These are phyloP conservation scores for Candida pini DNA, from an alignment of 805 yeast species.

Conservation along the genomic window DNA sequence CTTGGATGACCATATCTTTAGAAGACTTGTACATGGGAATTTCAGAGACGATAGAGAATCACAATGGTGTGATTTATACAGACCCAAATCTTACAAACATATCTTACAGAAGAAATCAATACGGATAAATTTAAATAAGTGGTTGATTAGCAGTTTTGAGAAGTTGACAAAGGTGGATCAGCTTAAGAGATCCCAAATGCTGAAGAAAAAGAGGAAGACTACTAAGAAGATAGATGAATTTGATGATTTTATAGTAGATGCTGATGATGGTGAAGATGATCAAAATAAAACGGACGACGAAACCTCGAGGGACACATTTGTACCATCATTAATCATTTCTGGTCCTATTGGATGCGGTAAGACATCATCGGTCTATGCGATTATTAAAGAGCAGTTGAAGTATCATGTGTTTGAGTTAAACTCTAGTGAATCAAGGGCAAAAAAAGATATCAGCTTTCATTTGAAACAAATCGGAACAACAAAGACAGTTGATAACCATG, in stretches of 20 bases:
- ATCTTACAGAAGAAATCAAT: slow-evolving; percentile 29
- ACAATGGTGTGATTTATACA: slow-evolving; percentile 39
- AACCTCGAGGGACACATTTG: slow-evolving; percentile 40
- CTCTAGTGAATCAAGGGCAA: slow-evolving; percentile 65
- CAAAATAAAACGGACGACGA: slow-evolving; percentile 31
- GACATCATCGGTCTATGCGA: slow-evolving; percentile 64
- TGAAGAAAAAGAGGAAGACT: slow-evolving; percentile 15
- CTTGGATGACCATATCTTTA: slow-evolving; percentile 4
- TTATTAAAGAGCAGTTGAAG: slow-evolving; percentile 47
- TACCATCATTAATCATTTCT: slow-evolving; percentile 58
- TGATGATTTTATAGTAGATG: slow-evolving; percentile 34
- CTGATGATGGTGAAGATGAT: slow-evolving; percentile 7
- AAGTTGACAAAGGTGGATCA: slow-evolving; percentile 23
- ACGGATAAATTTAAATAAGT: slow-evolving; percentile 25
- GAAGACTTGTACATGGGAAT: slow-evolving; percentile 2
- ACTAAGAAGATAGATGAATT: no score
- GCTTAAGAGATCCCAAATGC: slow-evolving; percentile 19
- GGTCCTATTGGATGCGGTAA: slow-evolving; percentile 81
- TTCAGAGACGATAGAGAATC: slow-evolving; percentile 6
- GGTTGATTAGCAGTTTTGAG: slow-evolving; percentile 38
- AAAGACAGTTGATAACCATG: slow-evolving; percentile 62
- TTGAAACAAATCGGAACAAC: slow-evolving; percentile 81
- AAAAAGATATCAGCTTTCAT: slow-evolving; percentile 59
- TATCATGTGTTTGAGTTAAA: slow-evolving; percentile 82
- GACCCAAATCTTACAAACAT: slow-evolving; percentile 31